Base-by-base conservation (phyloP, 2,329 filamentous ascomycete species). In the Proliferodiscus dingleyae region DNA sequence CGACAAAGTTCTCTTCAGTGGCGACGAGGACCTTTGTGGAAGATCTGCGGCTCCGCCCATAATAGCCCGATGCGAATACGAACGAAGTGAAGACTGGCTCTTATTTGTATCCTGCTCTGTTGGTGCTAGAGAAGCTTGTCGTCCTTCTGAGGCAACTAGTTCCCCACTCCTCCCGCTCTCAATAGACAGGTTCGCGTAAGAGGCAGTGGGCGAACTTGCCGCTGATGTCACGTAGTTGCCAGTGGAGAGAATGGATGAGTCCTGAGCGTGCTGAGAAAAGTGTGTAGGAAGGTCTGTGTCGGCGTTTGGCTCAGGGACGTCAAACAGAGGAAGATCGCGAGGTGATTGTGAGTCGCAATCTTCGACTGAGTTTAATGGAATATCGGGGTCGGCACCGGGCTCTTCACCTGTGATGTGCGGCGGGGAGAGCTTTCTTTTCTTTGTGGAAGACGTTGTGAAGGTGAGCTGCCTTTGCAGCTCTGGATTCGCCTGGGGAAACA, bases 401-500 rank as follows among this genome's bases (percentile, higher is more conserved):
- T 51, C 41, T 37, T 56, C 54, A 44, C 29, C 50, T 49, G 48
- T 46, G 42, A 45, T 48, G 42, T 52, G 53, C 46, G 57, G 53
- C 41, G 60, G 56, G 51, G 77, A 80, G 59, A 83, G 76, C 76
- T 79, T 83, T 74, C 80, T 75, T 80, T 83, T 84, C 79, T 83
- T 84, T 75, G 71, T 74, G 72, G 78, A 83, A 80, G 80, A 83
- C 80, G 80, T 84, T 68, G 75, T 84, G 80, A 77, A 72, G 66
- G 74, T 69, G 80, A 83, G 80, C 80, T 82, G 79, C 80, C 65
- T 65, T 34, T 61, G 61, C 60, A 61, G 61, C 61, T 62, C 61
- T 58, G 47, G 16, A 46, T 38, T 46, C 30, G 49, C 42, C 21
- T 37, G 43, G 22, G 48, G 45, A 36, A 45, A 40, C 23, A 43